Evolutionary conservation across 148 eudicot genomes (phyloP), one percentile per base, ranked within the genome.

Genomic region (Pharnaceum exiguum): DNA sequence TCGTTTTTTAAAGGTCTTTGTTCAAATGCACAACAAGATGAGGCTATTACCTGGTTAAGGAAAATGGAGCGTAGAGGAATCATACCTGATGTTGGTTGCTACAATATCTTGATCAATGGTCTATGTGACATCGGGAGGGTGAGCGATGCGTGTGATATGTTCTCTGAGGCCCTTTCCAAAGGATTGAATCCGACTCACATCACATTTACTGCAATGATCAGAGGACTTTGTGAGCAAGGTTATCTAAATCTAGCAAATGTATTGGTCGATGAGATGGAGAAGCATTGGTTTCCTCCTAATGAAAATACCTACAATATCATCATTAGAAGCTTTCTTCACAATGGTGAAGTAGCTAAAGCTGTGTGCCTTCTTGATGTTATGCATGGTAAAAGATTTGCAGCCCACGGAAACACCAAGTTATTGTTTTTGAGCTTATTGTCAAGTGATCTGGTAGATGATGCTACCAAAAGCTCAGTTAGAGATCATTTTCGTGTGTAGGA

Each of bases 11-110:
- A 61, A 39, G 69, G 72, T 4, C 50, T 65, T 19, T 75, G 72
- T 53, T 38, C 35, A 51, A n/a, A 33, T 13, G 72, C 65, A 29
- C n/a, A 43, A 27, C 19, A 60, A 18, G 46, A 50, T 17, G 48
- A 57, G 57, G 79, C 75, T 11, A 18, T 29, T 32, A 51, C 51
- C 2, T 7, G 63, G 31, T 36, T 68, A 30, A 0, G 27, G 19
- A 62, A 62, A 30, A 67, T 72, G 76, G 68, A 57, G 2, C 61
- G 46, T 13, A 51, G 37, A 40, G 73, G 70, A 28, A 59, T 70
- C 55, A 43, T 48, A 28, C 75, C 71, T 17, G 33, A 60, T 55
- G 44, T 48, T 2, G 13, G 52, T 25, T 60, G 54, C 15, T 60
- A 47, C 35, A 65, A 65, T 45, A 55, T 30, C 10, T 40, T 69